phyloP scores from a whole-genome alignment of 139 green algal genomes.

The Coelastrella sp. region DNA sequence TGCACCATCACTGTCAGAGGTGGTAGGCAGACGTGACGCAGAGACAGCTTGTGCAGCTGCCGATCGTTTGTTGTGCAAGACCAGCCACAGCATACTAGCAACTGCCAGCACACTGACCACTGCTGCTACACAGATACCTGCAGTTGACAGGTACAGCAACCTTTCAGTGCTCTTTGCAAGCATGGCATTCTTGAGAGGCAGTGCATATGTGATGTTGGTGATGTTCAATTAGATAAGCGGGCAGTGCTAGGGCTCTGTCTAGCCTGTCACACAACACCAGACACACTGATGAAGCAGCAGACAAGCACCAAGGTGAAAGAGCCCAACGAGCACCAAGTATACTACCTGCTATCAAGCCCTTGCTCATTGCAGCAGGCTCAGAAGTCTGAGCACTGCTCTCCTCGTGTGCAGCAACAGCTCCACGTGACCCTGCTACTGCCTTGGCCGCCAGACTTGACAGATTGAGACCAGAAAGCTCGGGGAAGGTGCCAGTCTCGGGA shows the following conservation, averaged over 20 bases:
- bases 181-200: no score
- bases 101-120: background rate
- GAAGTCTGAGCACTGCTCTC: background rate
- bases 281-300: no score
- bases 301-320: no score
- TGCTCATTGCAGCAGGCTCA: background rate
- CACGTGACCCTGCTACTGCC: background rate
- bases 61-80: background rate
- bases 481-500: background rate
- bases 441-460: background rate
- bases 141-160: background rate
- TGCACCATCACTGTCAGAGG: background rate
- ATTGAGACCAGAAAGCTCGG: background rate
- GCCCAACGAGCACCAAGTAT: no score
- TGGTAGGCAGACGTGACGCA: background rate
- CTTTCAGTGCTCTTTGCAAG: no score
- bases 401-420: background rate
- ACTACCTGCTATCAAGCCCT: conserved; percentile 24
- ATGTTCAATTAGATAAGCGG: no score
- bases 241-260: no score
- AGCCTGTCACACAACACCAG: no score
- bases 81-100: background rate
- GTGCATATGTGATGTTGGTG: no score
- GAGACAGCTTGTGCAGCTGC: background rate
- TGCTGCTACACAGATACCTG: conserved; percentile 27